Evolutionary conservation across 2,329 filamentous ascomycete species (phyloP).

Genomic region (Pseudogymnoascus sp.): DNA sequence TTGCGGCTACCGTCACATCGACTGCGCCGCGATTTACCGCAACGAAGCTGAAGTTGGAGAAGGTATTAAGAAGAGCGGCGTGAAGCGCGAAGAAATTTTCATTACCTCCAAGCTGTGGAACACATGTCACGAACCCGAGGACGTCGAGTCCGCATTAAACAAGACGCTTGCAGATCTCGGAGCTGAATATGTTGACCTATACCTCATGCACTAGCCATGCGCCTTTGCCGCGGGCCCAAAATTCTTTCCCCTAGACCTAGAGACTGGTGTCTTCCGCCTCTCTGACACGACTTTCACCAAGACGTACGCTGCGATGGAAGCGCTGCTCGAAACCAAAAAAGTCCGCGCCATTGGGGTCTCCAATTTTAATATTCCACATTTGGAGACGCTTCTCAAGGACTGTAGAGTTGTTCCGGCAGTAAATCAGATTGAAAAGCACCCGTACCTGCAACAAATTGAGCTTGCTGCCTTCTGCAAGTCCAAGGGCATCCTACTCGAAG

Average conservation of each 20-base stretch:
- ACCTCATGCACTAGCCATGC: slow-evolving; percentile 32
- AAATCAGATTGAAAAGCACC: slow-evolving; percentile 50
- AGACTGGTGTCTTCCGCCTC: slow-evolving; percentile 18
- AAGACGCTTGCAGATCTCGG: slow-evolving; percentile 29
- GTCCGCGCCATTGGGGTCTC: slow-evolving; percentile 52
- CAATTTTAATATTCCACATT: slow-evolving; percentile 43
- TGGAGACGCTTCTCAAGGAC: slow-evolving; percentile 33
- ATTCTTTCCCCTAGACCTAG: slow-evolving; percentile 22
- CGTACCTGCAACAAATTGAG: slow-evolving; percentile 42
- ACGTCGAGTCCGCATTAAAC: slow-evolving; percentile 28
- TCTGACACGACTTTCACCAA: slow-evolving; percentile 30
- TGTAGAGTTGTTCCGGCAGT: slow-evolving; percentile 43
- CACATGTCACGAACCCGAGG: slow-evolving; percentile 30
- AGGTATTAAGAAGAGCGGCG: slow-evolving; percentile 33
- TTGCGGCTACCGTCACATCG: slow-evolving; percentile 41
- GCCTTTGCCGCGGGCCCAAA: slow-evolving; percentile 23
- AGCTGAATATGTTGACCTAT: slow-evolving; percentile 33
- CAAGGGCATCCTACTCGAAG: slow-evolving; percentile 35
- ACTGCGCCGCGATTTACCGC: slow-evolving; percentile 38
- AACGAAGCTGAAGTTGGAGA: slow-evolving; percentile 37
- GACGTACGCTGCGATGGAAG: slow-evolving; percentile 52
- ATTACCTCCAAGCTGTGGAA: slow-evolving; percentile 57
- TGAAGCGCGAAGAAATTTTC: slow-evolving; percentile 34
- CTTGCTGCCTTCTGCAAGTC: slow-evolving; percentile 38
- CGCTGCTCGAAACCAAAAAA: slow-evolving; percentile 43